Evolutionary conservation across 2,329 filamentous ascomycete species (phyloP).

Genomic region (Zasmidium cellare): DNA sequence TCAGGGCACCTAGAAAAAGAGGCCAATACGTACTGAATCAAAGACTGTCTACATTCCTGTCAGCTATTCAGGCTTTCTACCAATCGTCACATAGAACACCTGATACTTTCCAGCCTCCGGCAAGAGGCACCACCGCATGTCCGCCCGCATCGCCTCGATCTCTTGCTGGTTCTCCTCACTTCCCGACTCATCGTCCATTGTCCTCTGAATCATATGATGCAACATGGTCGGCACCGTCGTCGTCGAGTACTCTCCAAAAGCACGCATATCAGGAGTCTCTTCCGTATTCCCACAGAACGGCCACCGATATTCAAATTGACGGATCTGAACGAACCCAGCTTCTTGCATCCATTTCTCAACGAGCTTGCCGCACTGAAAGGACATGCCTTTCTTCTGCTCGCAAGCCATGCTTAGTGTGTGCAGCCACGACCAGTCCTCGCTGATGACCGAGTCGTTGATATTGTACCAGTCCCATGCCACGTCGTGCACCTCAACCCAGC

Average conservation of each 20-base stretch:
- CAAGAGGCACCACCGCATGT: slow-evolving; percentile 12
- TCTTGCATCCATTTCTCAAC: slow-evolving; percentile 10
- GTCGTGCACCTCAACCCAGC: slow-evolving; percentile 26
- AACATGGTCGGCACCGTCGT: slow-evolving; percentile 10
- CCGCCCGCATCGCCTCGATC: slow-evolving; percentile 7
- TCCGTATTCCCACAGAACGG: slow-evolving; percentile 7
- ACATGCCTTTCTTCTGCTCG: slow-evolving; percentile 7
- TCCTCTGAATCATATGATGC: slow-evolving; percentile 9
- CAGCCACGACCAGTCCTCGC: slow-evolving; percentile 12
- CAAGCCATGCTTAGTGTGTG: not conserved
- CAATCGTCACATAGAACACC: slow-evolving; percentile 13
- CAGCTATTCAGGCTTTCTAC: slow-evolving; percentile 10
- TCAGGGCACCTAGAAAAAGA: not conserved
- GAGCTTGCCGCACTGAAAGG: slow-evolving; percentile 9
- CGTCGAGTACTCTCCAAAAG: slow-evolving; percentile 9
- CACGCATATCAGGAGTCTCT: slow-evolving; percentile 8
- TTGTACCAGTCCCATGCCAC: slow-evolving; percentile 10
- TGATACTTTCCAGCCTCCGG: slow-evolving; percentile 6
- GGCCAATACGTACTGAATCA: not conserved
- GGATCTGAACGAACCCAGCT: slow-evolving; percentile 13
- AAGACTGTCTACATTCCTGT: not conserved
- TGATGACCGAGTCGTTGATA: slow-evolving; percentile 1
- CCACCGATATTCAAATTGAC: slow-evolving; percentile 4
- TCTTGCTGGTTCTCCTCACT: not conserved
- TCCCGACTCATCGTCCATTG: not conserved